phyloP scores from a whole-genome alignment of 371 early-diverging fungal genomes.

The Dichotomocladium elegans region DNA sequence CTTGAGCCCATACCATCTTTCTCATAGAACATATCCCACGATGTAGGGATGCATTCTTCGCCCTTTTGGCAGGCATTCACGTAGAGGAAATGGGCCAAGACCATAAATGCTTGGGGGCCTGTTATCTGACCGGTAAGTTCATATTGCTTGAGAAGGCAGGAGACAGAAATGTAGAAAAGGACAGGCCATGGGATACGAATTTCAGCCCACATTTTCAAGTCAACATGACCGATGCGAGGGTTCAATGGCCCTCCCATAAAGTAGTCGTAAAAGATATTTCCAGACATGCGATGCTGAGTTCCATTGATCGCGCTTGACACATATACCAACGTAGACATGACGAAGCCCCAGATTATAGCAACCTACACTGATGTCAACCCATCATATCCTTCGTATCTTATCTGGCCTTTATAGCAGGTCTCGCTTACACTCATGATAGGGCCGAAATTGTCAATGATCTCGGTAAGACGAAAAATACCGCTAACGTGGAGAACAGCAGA shows the following conservation, averaged over 20 bases:
- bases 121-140: constrained; percentile 57
- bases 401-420: no score
- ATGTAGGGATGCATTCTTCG: constrained; percentile 74
- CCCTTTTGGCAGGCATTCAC: constrained; percentile 74
- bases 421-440: constrained; percentile 51
- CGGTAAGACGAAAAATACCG: constrained; percentile 47
- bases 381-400: not conserved
- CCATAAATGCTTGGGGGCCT: constrained; percentile 67
- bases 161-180: constrained; percentile 63
- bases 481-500: constrained; percentile 46
- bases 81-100: constrained; percentile 71
- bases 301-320: constrained; percentile 25
- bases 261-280: constrained; percentile 75
- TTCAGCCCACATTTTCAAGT: constrained; percentile 87
- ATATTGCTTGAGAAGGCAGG: constrained; percentile 71
- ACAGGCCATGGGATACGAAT: constrained; percentile 76
- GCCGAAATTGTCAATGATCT: constrained; percentile 62
- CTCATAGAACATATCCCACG: constrained; percentile 67
- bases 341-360: constrained; percentile 55
- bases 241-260: constrained; percentile 75
- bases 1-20: constrained; percentile 55
- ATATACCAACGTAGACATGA: constrained; percentile 44
- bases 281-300: constrained; percentile 62
- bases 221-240: constrained; percentile 72
- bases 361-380: constrained; percentile 1